Evolutionary conservation across 2,329 filamentous ascomycete species (phyloP).

Genomic region (Colletotrichum limetticola): DNA sequence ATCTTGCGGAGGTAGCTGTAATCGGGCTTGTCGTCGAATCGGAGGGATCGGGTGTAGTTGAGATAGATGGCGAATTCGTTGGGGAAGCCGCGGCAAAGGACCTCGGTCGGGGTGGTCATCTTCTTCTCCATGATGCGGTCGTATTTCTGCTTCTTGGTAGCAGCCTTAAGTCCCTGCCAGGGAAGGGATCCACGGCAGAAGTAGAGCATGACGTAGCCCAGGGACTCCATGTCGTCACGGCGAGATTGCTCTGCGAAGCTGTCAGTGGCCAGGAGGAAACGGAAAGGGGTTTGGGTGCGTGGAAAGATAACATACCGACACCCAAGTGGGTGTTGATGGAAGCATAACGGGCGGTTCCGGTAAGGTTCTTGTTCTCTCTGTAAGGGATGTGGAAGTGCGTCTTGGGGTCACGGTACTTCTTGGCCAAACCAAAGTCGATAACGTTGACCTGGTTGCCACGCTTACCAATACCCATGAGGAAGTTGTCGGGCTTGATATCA

Average conservation of each 20-base stretch:
- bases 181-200: slow-evolving; percentile 99
- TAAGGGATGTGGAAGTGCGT: slow-evolving; percentile 99
- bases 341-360: slow-evolving; percentile 97
- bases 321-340: slow-evolving; percentile 99
- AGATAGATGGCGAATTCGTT: slow-evolving; percentile 99
- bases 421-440: slow-evolving; percentile 98
- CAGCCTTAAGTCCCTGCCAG: slow-evolving; percentile 98
- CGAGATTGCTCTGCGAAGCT: slow-evolving; percentile 86
- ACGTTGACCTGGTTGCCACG: slow-evolving; percentile 99
- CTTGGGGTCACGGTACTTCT: slow-evolving; percentile 99
- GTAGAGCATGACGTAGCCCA: slow-evolving; percentile 99
- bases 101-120: slow-evolving; percentile 99
- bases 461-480: slow-evolving; percentile 99
- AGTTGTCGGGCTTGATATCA: slow-evolving; percentile 99
- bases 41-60: slow-evolving; percentile 98
- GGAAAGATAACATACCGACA: slow-evolving; percentile 71
- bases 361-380: slow-evolving; percentile 99
- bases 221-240: slow-evolving; percentile 98
- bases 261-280: slow-evolving; percentile 40
- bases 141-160: slow-evolving; percentile 99
- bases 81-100: slow-evolving; percentile 98
- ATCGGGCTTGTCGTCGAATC: slow-evolving; percentile 99
- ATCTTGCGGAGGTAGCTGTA: slow-evolving; percentile 99
- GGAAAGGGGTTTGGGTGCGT: not conserved
- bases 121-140: slow-evolving; percentile 99